Evolutionary conservation across 306 rosid genomes (phyloP).

Genomic region (Pyrus communis): DNA sequence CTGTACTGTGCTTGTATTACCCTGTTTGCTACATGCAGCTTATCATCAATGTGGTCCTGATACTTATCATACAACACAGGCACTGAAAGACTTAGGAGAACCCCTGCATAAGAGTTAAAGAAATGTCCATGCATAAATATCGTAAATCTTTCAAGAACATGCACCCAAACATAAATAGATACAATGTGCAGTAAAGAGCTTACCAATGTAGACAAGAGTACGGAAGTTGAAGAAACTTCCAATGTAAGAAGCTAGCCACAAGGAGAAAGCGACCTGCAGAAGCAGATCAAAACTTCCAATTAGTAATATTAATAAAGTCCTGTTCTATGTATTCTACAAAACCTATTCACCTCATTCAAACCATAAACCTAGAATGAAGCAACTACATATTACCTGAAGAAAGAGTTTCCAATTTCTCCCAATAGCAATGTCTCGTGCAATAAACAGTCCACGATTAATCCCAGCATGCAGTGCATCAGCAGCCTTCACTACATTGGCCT

Average conservation of each 20-base stretch:
- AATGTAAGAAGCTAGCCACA: constrained; percentile 53
- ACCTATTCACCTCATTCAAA: neutral
- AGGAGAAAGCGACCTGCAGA: constrained; percentile 57
- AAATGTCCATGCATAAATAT: neutral
- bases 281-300: neutral
- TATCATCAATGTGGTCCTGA: constrained; percentile 61
- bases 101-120: constrained; percentile 37
- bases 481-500: constrained; percentile 44
- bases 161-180: neutral
- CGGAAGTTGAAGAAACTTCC: constrained; percentile 72
- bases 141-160: neutral
- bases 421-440: constrained; percentile 76
- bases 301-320: neutral
- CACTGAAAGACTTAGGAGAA: constrained; percentile 73
- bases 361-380: neutral
- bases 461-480: constrained; percentile 58
- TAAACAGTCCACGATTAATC: constrained; percentile 51
- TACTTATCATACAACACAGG: constrained; percentile 84
- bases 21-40: constrained; percentile 41
- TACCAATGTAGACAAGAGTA: constrained; percentile 64
- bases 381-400: constrained; percentile 42
- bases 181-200: constrained; percentile 20
- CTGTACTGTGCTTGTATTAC: constrained; percentile 38
- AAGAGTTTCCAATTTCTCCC: constrained; percentile 62
- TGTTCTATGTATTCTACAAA: neutral